These are phyloP conservation scores for Chionographis japonica DNA, from an alignment of 106 monocot species.

Conservation along the genomic window DNA sequence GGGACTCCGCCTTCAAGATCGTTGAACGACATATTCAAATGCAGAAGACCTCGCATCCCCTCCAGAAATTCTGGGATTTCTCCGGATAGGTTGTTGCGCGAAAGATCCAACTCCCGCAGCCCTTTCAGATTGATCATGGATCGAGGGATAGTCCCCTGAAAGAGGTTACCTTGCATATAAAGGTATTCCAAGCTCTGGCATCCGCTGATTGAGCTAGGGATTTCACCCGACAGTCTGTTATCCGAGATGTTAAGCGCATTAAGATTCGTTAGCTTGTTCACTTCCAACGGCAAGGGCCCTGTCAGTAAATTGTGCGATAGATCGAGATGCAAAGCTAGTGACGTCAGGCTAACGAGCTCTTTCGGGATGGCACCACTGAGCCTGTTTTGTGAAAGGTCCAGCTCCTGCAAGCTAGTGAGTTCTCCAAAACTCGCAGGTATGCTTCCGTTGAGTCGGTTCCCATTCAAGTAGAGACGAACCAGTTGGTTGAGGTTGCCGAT, in stretches of 20 bases:
- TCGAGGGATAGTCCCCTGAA: constrained; percentile 7
- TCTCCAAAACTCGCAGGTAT: constrained; percentile 8
- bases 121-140: constrained; percentile 4
- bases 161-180: constrained; percentile 3
- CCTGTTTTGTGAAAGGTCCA: constrained; percentile 5
- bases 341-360: constrained; percentile 4
- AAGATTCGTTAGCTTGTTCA: constrained; percentile 1
- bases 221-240: constrained; percentile 3
- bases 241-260: not conserved
- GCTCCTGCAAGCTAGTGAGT: not conserved
- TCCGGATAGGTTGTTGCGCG: constrained; percentile 6
- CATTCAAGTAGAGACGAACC: not conserved
- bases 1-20: constrained; percentile 20
- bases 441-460: not conserved
- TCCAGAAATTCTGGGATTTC: not conserved
- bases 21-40: constrained; percentile 22
- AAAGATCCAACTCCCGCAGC: constrained; percentile 16
- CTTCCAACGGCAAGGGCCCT: constrained; percentile 12
- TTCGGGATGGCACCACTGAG: constrained; percentile 11
- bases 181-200: constrained; percentile 8
- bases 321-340: not conserved
- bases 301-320: not conserved
- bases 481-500: constrained; percentile 12
- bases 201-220: not conserved
- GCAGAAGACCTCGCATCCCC: not conserved